Base-by-base conservation (phyloP, 345 rosid species). In the Sonneratia caseolaris region DNA sequence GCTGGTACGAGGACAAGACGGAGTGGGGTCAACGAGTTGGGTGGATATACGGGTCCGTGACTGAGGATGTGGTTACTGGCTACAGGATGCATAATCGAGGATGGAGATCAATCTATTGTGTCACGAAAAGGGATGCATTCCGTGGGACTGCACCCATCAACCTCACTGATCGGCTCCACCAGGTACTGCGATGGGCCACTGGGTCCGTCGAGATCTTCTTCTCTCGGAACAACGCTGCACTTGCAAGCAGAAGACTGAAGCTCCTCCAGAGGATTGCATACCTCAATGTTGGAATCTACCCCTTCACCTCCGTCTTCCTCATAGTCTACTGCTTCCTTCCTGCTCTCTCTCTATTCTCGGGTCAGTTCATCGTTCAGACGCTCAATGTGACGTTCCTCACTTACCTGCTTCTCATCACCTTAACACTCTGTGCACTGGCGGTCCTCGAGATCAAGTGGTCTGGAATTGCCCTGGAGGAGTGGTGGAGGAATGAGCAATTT, bases 401-500 rank as follows among this genome's bases (percentile, higher is more conserved):
- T 0, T 88, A 87, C 84, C 88, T 92, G 70, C 74, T 90, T 65
- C 49, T 68, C 5, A 86, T 92, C 79, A 85, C 92, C 3, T 7
- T 87, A 48, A 84, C 92, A 55, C 84, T 92, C 0, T 86, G 90
- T 68, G 77, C 81, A 2, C 82, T 92, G 6, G 92, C 94, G 0
- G 77, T 90, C 51, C 92, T 92, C 12, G 96, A 92, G 80, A 82
- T 90, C 69, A 92, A 87, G 51, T 92, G 96, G 96, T 86, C 93
- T 10, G 92, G 95, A 2, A 81, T 92, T 49, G 72, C 72, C 24
- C 76, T 92, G 8, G 95, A 92, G 69, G 92, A 90, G 59, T 92
- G 98, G 98, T 92, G 98, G 94, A 85, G 98, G 70, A 90, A 92
- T 37, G 98, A 92, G 78, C 98, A 92, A 71, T 92, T 88, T 68